Evolutionary conservation across 192 early-diverging fungal species (phyloP), one percentile per base, ranked within the genome.

Genomic region (Geranomyces michiganensis): DNA sequence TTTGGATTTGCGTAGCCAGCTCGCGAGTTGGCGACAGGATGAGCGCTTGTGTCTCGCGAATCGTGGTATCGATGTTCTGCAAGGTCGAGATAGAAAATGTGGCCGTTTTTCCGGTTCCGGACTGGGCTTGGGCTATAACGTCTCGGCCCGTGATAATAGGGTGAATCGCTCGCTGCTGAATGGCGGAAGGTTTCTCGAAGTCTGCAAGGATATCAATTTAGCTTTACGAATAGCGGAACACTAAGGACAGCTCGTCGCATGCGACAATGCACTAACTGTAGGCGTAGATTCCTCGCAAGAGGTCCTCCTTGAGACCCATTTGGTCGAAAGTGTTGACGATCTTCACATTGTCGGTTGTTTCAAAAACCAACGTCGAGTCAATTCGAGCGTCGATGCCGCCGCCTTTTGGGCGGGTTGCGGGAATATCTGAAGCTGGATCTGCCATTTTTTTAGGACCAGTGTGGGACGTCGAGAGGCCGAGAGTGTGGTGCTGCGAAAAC

Each of bases 71-170:
- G 75, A 98, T 96, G 17, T 82, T 81, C 77, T 98, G 95, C 36
- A 98, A 83, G 45, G 91, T 91, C 13, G 93, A 92, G 67, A 98
- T 98, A 1, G 93, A 94, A 81, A 98, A 95, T 0, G 96, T 97
- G 44, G 94, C 96, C 0, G 96, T 98, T 78, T 98, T 98, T 80
- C 96, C 96, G 65, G 96, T 98, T 73, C 96, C 96, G 44, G 96
- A 97, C 85, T 98, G 95, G 14, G 95, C 94, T 80, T 97, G 95
- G 0, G 95, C 95, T 66, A 97, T 97, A 60, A 97, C 95, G 81
- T 97, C 95, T 56, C 92, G 89, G 32, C 92, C 92, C 66, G 84
- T 90, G 67, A 87, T 87, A 61, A 97, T 92, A 29, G 95, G 94
- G 74, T 87, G 76, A 65, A 97, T 99, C 46, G 95, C 95, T 81